These are phyloP conservation scores for Hirsutella rhossiliensis DNA, from an alignment of 2,329 filamentous ascomycete species.

Conservation along the genomic window DNA sequence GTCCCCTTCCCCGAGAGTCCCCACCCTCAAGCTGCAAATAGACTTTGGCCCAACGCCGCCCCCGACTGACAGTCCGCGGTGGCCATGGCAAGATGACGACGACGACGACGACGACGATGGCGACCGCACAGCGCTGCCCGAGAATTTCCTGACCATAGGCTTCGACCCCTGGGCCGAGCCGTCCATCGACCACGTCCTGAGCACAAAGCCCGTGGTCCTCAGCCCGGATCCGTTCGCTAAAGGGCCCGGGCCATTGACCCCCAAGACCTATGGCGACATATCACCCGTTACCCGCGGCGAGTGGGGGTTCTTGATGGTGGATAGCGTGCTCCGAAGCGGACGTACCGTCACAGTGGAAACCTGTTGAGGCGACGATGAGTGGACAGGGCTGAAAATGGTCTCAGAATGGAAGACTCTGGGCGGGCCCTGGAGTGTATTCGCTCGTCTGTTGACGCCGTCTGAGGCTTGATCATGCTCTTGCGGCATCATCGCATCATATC, in stretches of 20 bases:
- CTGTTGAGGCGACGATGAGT: conserved; percentile 23
- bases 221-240: conserved; percentile 5
- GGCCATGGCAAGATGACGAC: neutral
- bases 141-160: conserved; percentile 14
- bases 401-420: too few species aligned
- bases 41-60: conserved; percentile 17
- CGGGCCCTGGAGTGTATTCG: too few species aligned
- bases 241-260: conserved; percentile 37
- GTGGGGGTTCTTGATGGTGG: conserved; percentile 48
- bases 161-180: conserved; percentile 17
- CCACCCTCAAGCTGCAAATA: conserved; percentile 30
- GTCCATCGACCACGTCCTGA: conserved; percentile 34
- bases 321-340: conserved; percentile 28
- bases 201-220: conserved; percentile 12
- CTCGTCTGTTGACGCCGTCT: too few species aligned
- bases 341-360: conserved; percentile 40
- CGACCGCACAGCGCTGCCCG: conserved; percentile 25
- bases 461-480: neutral
- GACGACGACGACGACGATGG: conserved; percentile 21
- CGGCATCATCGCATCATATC: neutral
- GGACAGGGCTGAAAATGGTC: neutral
- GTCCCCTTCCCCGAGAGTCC: conserved; percentile 14
- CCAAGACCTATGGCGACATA: conserved; percentile 49
- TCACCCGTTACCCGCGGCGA: conserved; percentile 50
- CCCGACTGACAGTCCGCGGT: too few species aligned